Percentiles rank a stretch among this genome's conserved stretches.
These are phyloP conservation scores for Backusella liffmaniae DNA, from an alignment of 192 early-diverging fungal species.

Conservation along the genomic window DNA sequence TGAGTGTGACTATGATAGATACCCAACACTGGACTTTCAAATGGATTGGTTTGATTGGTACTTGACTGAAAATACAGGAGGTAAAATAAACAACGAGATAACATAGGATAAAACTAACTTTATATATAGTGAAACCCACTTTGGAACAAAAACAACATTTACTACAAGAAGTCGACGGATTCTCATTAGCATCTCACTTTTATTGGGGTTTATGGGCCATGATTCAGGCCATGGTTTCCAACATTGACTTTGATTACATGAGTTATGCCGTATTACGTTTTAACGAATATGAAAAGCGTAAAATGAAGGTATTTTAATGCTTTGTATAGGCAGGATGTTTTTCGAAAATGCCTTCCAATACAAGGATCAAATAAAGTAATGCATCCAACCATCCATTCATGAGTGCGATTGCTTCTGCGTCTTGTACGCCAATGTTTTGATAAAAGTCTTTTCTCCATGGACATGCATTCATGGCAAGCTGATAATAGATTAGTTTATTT, in stretches of 20 bases:
- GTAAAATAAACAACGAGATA: slow-evolving; percentile 23
- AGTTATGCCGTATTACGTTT: slow-evolving; percentile 83
- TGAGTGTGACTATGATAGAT: slow-evolving; percentile 89
- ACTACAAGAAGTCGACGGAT: slow-evolving; percentile 77
- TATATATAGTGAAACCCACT: slow-evolving; percentile 21
- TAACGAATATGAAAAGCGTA: slow-evolving; percentile 68
- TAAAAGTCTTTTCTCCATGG: slow-evolving; percentile 87
- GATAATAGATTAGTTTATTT: background rate
- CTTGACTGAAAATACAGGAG: slow-evolving; percentile 42
- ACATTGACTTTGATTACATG: slow-evolving; percentile 96
- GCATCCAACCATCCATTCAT: slow-evolving; percentile 68
- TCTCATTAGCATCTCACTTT: slow-evolving; percentile 87
- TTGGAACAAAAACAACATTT: slow-evolving; percentile 58
- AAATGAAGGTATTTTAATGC: slow-evolving; percentile 8
- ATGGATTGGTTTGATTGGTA: slow-evolving; percentile 76
- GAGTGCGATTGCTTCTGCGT: slow-evolving; percentile 52
- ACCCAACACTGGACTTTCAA: slow-evolving; percentile 74
- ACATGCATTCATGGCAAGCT: slow-evolving; percentile 87
- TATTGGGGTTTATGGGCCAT: slow-evolving; percentile 88
- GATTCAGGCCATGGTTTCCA: slow-evolving; percentile 82
- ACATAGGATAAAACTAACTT: background rate
- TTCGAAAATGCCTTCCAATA: slow-evolving; percentile 59
- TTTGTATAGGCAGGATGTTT: slow-evolving; percentile 21
- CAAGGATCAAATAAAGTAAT: slow-evolving; percentile 65
- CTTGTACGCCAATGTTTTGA: slow-evolving; percentile 67